These are phyloP conservation scores for Przewalskia tangutica DNA, from an alignment of 257 asterid genomes.

Conservation along the genomic window DNA sequence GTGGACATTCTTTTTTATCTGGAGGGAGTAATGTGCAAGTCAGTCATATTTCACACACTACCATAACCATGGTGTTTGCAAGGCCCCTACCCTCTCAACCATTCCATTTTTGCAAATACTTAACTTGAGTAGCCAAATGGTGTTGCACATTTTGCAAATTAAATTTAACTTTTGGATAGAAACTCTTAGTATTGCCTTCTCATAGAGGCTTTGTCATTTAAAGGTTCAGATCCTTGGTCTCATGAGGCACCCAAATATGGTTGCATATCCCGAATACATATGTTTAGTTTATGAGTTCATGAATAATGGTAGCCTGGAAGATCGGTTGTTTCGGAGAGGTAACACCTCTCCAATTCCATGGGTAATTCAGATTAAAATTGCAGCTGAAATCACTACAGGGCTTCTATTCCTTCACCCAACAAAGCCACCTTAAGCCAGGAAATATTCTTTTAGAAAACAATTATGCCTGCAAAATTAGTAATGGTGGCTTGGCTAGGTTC, in stretches of 20 bases:
- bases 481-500: conserved; percentile 15
- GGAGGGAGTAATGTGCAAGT: neutral
- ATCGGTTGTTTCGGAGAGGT: conserved; percentile 5
- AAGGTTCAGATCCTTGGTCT: conserved; percentile 15
- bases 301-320: conserved; percentile 8
- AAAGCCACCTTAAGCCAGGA: conserved; percentile 13
- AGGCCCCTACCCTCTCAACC: no score
- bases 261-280: conserved; percentile 6
- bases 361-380: conserved; percentile 8
- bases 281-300: conserved; percentile 7
- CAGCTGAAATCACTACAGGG: conserved; percentile 8
- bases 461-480: conserved; percentile 6
- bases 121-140: no score
- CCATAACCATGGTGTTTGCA: no score
- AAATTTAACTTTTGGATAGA: no score
- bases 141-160: no score
- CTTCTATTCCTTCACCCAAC: conserved; percentile 14
- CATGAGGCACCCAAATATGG: conserved; percentile 19
- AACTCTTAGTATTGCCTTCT: no score
- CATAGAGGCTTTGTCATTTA: neutral
- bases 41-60: neutral
- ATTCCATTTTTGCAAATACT: neutral
- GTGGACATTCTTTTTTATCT: no score
- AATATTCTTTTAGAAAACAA: conserved; percentile 14
- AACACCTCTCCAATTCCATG: conserved; percentile 11